Evolutionary conservation across 176 grass and related monocot genomes (phyloP), one percentile per base, ranked within the genome.

Genomic region (Panicum miliaceum): DNA sequence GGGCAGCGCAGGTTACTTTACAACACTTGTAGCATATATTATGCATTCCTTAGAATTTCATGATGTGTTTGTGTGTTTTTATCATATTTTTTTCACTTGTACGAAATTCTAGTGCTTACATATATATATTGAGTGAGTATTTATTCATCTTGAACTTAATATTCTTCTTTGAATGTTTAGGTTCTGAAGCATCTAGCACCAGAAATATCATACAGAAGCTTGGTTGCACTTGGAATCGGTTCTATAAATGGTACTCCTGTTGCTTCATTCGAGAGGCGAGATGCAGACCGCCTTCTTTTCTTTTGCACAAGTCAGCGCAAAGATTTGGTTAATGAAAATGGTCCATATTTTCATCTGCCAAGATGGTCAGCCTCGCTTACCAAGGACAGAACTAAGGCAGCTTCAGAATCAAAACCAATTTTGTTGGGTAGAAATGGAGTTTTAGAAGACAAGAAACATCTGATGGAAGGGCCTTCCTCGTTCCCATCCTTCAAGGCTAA

Each of bases 211-310:
- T 93, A 99, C 51, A 90, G 88, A 54, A 96, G 91, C 74, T 92
- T 99, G 76, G 91, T 99, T 60, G 88, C 93, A 61, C 91, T 99
- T 89, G 96, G 96, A 80, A 93, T 99, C 84, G 86, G 93, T 71
- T 88, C 89, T 75, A 85, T 99, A 85, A 90, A 90, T 85, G 93
- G 93, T 42, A 94, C 90, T 65, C 90, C 96, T 42, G 96, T 99
- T 53, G 91, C 96, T 54, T 90, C 96, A 81, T 99, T 99, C 8
- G 88, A 96, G 73, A 96, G 86, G 52, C 84, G 83, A 89, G 96
- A 99, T 88, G 88, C 91, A 76, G 91, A 94, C 41, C 89, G 96
- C 36, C 88, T 99, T 90, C 93, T 96, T 78, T 99, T 94, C 87
- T 99, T 99, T 81, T 99, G 93, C 71, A 87, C 63, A 59, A 83